These are phyloP conservation scores for Verticillium alfalfae DNA, from an alignment of 2,329 filamentous ascomycete genomes.

Conservation along the genomic window DNA sequence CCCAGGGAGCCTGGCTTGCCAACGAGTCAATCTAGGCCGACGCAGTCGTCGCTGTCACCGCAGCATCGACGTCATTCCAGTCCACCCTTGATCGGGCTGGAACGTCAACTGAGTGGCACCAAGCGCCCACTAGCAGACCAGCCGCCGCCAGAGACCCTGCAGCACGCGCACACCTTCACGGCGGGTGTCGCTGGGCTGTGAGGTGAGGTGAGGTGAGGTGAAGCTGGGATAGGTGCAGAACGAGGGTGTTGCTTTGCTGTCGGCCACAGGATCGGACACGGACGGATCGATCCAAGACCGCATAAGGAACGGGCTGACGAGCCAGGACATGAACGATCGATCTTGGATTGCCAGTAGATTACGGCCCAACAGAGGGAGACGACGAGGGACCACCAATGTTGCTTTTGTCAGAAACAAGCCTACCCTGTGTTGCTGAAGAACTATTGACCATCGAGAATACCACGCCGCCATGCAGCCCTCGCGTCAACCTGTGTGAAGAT, in stretches of 20 bases:
- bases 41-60: background rate
- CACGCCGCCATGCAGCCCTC: background rate
- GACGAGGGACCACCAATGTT: background rate
- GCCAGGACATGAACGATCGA: too few relatives aligned
- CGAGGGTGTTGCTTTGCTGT: too few relatives aligned
- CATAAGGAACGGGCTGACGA: too few relatives aligned
- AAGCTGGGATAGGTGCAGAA: too few relatives aligned
- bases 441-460: background rate
- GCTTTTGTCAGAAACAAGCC: background rate
- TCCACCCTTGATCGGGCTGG: background rate
- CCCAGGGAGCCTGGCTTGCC: background rate
- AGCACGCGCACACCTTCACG: background rate
- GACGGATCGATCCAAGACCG: too few relatives aligned
- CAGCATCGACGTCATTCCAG: background rate
- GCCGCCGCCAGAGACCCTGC: background rate
- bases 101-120: background rate
- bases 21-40: background rate
- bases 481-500: background rate
- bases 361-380: background rate
- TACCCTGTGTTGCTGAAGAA: background rate
- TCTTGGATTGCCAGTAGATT: too few relatives aligned
- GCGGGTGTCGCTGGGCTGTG: background rate
- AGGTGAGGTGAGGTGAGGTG: background rate
- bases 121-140: background rate
- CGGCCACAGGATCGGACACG: too few relatives aligned